phyloP scores from a whole-genome alignment of 2,329 filamentous ascomycete genomes.

The Hypoxylon sp. region DNA sequence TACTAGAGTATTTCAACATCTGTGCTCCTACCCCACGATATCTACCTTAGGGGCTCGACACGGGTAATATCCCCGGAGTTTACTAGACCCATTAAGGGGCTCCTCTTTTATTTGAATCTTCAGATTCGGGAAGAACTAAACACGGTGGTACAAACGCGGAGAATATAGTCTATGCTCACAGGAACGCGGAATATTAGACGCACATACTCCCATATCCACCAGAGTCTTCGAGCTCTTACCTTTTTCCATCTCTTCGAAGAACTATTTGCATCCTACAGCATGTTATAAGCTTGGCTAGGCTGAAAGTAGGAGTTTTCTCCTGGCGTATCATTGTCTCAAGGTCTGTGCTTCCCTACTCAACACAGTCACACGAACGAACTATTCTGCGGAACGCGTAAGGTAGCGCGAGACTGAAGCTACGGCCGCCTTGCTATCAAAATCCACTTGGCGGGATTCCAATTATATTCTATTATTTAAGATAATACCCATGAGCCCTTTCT shows the following conservation, averaged over 20 bases:
- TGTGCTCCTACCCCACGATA: not conserved
- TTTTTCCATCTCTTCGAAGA: not conserved
- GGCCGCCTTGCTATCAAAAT: not conserved
- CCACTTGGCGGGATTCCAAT: not conserved
- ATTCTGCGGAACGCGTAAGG: not conserved
- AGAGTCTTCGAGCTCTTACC: not conserved
- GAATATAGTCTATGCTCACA: not conserved
- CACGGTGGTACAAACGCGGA: not conserved
- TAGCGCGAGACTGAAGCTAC: not conserved
- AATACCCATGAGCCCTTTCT: not conserved
- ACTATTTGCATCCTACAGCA: not conserved
- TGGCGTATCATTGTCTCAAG: not conserved
- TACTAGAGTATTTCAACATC: not conserved
- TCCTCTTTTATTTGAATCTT: not conserved
- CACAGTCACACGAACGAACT: not conserved
- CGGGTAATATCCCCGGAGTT: not conserved
- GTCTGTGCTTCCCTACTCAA: too few relatives aligned
- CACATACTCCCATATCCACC: not conserved
- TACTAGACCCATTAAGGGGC: not conserved
- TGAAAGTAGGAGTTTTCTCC: not conserved
- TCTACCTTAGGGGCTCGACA: not conserved
- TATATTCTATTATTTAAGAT: not conserved
- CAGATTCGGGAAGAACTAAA: not conserved
- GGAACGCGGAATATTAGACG: slow-evolving; percentile 1
- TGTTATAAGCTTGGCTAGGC: not conserved